Evolutionary conservation across 257 asterid species (phyloP), one percentile per base, ranked within the genome.

Genomic region (Petrea volubilis): DNA sequence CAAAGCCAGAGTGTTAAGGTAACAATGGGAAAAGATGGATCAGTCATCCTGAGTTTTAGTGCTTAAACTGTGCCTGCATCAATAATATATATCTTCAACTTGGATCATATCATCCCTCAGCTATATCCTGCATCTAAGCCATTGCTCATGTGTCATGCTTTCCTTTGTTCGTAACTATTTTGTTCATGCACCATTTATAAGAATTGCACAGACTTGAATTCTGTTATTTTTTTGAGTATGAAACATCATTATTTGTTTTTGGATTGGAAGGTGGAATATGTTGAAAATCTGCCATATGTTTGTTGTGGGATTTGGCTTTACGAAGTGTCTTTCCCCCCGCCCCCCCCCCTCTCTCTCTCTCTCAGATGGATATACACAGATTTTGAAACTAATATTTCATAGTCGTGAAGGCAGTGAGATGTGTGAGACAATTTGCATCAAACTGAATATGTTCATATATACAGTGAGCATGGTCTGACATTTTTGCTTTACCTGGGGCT

Each of bases 1-100:
- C 56, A 55, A 60, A 46, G 7, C 78, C 58, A 57, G 73, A 76
- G 59, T 23, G 41, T 21, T 43, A 58, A 75, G 67, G 59, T 21
- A 33, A 18, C 46, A 40, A 67, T 53, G 63, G 28, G 7, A 65
- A 44, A 25, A 36, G 56, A 56, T 25, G 43, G 63, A 74, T 33
- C 15, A 43, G 40, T 73, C 43, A 34, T 61, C 76, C 53, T 11
- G 15, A 63, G 56, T 67, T 46, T 46, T 51, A 55, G 24, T 25
- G 60, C 72, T 63, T 23, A 59, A 27, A 27, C 18, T 55, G 28
- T 57, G 40, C 50, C 28, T 46, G 52, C 47, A 40, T 63, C 27
- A 58, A 53, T 6, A 53, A 5, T 43, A 33, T 56, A 24, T 60
- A 61, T 41, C 17, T 20, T 40, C 53, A 56, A 34, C 55, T 44